Conservation (phyloP, 2,329 filamentous ascomycete genomes). For the Aspergillus japonicus region DNA sequence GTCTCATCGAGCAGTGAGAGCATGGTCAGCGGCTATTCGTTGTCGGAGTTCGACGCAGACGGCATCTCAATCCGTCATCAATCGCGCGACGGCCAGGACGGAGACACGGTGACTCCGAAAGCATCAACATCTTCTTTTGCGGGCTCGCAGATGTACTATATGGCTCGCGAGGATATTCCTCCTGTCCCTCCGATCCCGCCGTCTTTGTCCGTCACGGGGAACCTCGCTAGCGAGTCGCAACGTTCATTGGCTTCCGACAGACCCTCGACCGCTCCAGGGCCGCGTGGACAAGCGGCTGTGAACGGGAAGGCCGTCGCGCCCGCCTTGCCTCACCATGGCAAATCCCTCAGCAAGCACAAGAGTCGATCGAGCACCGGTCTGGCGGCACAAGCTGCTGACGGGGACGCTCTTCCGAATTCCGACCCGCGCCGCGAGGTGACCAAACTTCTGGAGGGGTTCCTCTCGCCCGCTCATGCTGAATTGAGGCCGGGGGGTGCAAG, state of each 20-base stretch:
- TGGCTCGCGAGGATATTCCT: conserved; percentile 38
- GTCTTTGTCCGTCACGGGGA: conserved; percentile 41
- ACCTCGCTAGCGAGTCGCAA: conserved; percentile 42
- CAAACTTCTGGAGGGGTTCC: conserved; percentile 38
- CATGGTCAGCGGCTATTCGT: conserved; percentile 43
- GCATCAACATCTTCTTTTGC: conserved; percentile 24
- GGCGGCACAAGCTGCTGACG: conserved; percentile 21
- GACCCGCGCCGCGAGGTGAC: conserved; percentile 34
- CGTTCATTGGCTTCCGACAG: conserved; percentile 32
- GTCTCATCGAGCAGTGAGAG: conserved; percentile 46
- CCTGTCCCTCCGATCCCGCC: conserved; percentile 48
- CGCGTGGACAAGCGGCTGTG: conserved; percentile 20
- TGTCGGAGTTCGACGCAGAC: conserved; percentile 36
- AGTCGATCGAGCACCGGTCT: conserved; percentile 35
- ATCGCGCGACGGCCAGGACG: conserved; percentile 25
- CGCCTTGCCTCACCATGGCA: conserved; percentile 21
- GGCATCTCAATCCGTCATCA: conserved; percentile 29
- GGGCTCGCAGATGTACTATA: conserved; percentile 8
- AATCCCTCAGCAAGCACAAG: conserved; percentile 35
- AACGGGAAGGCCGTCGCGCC: conserved; percentile 23
- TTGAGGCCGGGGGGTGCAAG: conserved; percentile 18
- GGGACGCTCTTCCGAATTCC: conserved; percentile 15
- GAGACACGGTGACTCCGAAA: conserved; percentile 35
- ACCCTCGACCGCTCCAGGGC: conserved; percentile 34
- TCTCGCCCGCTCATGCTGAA: conserved; percentile 27